Percentiles rank a stretch among this genome's conserved stretches.
These are phyloP conservation scores for Rhodotorula sp. DNA, from an alignment of 1,284 basidiomycete genomes.

Conservation along the genomic window DNA sequence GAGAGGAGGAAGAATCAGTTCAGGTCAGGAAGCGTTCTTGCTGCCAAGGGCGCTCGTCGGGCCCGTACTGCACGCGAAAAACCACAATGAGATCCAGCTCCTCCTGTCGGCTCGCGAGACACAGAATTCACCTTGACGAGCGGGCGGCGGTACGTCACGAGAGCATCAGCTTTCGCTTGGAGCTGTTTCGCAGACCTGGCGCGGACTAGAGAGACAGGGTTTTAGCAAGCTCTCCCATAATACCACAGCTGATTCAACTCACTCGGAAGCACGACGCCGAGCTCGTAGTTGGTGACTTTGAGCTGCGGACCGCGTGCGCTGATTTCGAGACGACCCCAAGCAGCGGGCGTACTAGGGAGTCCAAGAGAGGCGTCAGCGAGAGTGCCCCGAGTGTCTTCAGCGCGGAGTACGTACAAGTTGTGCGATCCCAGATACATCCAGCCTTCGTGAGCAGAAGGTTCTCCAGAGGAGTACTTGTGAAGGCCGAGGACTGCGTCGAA, in stretches of 20 bases:
- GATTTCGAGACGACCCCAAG: slow-evolving; percentile 33
- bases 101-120: too few species aligned
- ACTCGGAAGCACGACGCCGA: slow-evolving; percentile 34
- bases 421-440: slow-evolving; percentile 37
- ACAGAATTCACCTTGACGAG: slow-evolving; percentile 16
- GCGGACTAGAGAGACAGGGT: slow-evolving; percentile 10
- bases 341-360: slow-evolving; percentile 21
- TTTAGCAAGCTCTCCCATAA: too few species aligned
- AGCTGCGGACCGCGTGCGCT: slow-evolving; percentile 15
- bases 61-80: slow-evolving; percentile 7
- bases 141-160: slow-evolving; percentile 28
- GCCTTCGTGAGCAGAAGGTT: slow-evolving; percentile 18
- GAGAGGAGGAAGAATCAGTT: neutral
- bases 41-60: slow-evolving; percentile 31
- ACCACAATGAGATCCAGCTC: neutral
- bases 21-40: slow-evolving; percentile 14
- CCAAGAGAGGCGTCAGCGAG: neutral
- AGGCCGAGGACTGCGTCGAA: slow-evolving; percentile 28
- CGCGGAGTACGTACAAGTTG: slow-evolving; percentile 22
- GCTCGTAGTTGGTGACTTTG: slow-evolving; percentile 33
- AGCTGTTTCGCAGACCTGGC: slow-evolving; percentile 25
- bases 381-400: neutral
- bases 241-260: neutral
- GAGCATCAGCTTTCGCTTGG: slow-evolving; percentile 26
- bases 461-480: slow-evolving; percentile 8